Conservation (phyloP, 2,329 filamentous ascomycete genomes). For the Aspergillus fijiensis region DNA sequence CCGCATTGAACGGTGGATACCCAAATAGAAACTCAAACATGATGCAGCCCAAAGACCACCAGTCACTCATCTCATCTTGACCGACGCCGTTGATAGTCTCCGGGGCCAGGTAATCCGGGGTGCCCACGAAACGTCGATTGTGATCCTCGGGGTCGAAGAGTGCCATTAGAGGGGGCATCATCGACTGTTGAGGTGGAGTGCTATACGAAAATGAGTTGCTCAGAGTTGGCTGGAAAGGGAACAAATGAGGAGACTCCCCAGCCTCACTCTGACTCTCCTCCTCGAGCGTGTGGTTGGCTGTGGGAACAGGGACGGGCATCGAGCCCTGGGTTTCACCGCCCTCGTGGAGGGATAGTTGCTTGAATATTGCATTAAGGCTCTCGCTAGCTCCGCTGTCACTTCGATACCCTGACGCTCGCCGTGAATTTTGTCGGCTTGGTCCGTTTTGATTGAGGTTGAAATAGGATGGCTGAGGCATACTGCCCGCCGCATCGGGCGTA, state of each 20-base stretch:
- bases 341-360: conserved; percentile 73
- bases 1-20: conserved; percentile 87
- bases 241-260: conserved; percentile 74
- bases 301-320: conserved; percentile 33
- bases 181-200: conserved; percentile 59
- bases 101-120: conserved; percentile 92
- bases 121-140: conserved; percentile 90
- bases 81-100: conserved; percentile 95
- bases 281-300: conserved; percentile 59
- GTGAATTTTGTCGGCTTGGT: conserved; percentile 60
- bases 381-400: conserved; percentile 95
- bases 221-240: conserved; percentile 60
- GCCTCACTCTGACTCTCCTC: conserved; percentile 71
- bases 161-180: conserved; percentile 90
- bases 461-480: conserved; percentile 84
- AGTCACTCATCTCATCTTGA: conserved; percentile 97
- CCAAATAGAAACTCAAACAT: conserved; percentile 95
- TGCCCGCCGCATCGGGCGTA: conserved; percentile 69
- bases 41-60: conserved; percentile 99
- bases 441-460: conserved; percentile 66
- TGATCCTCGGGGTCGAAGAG: conserved; percentile 94
- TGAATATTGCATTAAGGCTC: conserved; percentile 76
- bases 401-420: conserved; percentile 73
- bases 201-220: conserved; percentile 49
- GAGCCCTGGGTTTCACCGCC: conserved; percentile 46